Conservation (phyloP, 352 stramenopile species). For the Plasmopara viticola region DNA sequence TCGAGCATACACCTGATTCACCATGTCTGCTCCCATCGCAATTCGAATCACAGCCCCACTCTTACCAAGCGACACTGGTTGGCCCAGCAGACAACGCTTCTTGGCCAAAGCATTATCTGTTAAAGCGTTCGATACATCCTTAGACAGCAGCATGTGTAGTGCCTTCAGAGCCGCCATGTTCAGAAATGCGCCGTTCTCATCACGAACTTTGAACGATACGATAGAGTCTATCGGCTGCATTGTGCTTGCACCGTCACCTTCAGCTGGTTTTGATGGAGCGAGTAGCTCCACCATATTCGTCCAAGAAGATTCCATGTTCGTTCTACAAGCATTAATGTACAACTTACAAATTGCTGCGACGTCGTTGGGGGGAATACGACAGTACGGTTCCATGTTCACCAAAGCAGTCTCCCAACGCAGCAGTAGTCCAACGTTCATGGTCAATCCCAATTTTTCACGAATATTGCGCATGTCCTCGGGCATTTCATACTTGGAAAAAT, state of each 20-base stretch:
- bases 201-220: conserved; percentile 71
- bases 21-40: conserved; percentile 82
- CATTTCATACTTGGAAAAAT: conserved; percentile 81
- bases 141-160: conserved; percentile 62
- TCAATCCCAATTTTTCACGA: conserved; percentile 40
- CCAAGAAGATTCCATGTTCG: conserved; percentile 36
- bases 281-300: conserved; percentile 43
- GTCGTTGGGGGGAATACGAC: conserved; percentile 36
- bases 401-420: conserved; percentile 80
- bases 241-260: conserved; percentile 13
- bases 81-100: conserved; percentile 65
- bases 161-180: conserved; percentile 46
- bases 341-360: conserved; percentile 47
- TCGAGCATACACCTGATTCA: conserved; percentile 57
- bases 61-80: conserved; percentile 77
- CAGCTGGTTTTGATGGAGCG: conserved; percentile 11
- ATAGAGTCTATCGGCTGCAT: conserved; percentile 62
- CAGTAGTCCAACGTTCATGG: conserved; percentile 71
- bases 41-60: conserved; percentile 72
- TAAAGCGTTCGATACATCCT: conserved; percentile 55
- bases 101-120: conserved; percentile 39
- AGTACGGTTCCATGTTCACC: conserved; percentile 76
- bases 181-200: conserved; percentile 36
- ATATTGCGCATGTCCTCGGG: conserved; percentile 59
- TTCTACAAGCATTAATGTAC: conserved; percentile 55